Conservation (phyloP, 176 grass and related monocot species). For the Phoenix dactylifera region DNA sequence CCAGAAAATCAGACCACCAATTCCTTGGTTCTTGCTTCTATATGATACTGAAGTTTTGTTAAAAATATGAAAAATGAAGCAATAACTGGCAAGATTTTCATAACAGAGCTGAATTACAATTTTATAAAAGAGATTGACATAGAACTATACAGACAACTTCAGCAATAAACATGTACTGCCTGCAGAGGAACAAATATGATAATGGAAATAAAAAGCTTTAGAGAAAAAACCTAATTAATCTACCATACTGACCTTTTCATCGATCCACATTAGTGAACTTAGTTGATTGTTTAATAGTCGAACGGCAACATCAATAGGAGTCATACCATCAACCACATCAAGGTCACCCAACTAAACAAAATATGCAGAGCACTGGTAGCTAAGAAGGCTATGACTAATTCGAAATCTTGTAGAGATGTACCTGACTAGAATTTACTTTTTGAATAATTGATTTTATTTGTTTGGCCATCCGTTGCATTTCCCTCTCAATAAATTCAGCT, state of each 20-base stretch:
- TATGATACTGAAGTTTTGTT: no score
- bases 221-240: no score
- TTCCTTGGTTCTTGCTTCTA: no score
- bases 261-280: constrained; percentile 91
- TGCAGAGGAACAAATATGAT: no score
- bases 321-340: constrained; percentile 60
- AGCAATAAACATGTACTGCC: no score
- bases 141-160: no score
- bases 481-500: constrained; percentile 73
- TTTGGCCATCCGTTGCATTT: constrained; percentile 91
- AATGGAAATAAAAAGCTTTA: no score
- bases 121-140: no score
- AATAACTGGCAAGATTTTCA: no score
- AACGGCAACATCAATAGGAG: constrained; percentile 97
- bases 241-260: constrained; percentile 71
- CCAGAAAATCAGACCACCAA: no score
- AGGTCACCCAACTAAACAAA: constrained; percentile 55
- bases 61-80: no score
- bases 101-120: no score
- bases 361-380: not conserved
- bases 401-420: constrained; percentile 12
- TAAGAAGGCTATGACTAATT: constrained; percentile 1
- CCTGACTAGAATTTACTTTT: constrained; percentile 81
- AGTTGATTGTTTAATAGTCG: constrained; percentile 94
- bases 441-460: constrained; percentile 98